These are phyloP conservation scores for Chlamydomonas schloesseri DNA, from an alignment of 139 green algal species.

Conservation along the genomic window DNA sequence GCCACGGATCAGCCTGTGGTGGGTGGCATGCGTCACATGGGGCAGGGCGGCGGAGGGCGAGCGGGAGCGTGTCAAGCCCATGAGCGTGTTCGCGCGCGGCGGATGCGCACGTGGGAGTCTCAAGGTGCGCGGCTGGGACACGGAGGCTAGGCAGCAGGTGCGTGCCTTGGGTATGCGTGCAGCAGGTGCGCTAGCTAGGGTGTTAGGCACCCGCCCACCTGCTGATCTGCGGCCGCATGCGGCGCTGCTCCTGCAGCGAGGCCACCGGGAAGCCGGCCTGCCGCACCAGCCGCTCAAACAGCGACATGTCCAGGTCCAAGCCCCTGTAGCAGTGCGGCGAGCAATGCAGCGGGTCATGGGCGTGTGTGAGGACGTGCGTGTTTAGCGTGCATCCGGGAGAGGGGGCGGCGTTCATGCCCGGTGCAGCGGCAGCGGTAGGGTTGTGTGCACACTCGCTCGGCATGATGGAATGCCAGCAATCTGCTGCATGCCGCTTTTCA, in stretches of 20 bases:
- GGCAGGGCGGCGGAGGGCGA: neutral
- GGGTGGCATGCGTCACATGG: neutral
- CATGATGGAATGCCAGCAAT: too few species aligned
- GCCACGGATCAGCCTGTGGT: conserved; percentile 57
- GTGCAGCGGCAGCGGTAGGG: too few species aligned
- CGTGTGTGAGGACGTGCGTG: neutral
- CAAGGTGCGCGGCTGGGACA: too few species aligned
- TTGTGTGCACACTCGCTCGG: too few species aligned
- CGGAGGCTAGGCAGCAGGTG: too few species aligned
- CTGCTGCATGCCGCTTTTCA: too few species aligned
- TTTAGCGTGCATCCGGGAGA: too few species aligned
- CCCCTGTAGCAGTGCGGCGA: conserved; percentile 46
- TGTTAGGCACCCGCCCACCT: too few species aligned
- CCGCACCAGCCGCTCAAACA: conserved; percentile 82
- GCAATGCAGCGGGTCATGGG: neutral
- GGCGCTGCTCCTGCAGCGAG: conserved; percentile 71
- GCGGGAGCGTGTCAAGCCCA: neutral
- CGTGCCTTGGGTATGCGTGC: too few species aligned
- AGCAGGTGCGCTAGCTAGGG: too few species aligned
- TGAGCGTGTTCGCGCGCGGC: neutral
- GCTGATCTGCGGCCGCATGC: conserved; percentile 78
- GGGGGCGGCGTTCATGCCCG: too few species aligned
- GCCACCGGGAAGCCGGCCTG: conserved; percentile 46
- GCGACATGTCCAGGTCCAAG: conserved; percentile 78
- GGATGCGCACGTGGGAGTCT: too few species aligned